These are phyloP conservation scores for Epichloe festucae DNA, from an alignment of 2,329 filamentous ascomycete genomes.

Conservation along the genomic window DNA sequence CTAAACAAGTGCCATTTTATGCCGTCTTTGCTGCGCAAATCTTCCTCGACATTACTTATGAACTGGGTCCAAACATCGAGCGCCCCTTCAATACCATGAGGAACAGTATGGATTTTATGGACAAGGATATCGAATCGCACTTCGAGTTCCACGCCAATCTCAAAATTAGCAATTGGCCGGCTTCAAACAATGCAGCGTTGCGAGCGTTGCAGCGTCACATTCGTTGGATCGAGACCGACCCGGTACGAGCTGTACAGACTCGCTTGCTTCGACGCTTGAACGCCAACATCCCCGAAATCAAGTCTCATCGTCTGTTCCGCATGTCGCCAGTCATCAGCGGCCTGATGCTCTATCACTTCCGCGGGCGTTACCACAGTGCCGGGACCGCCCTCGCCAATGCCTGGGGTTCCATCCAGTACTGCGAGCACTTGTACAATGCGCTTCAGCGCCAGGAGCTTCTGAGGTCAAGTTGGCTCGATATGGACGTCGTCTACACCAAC, in stretches of 20 bases:
- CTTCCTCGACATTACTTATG: conserved; percentile 28
- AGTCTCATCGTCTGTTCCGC: conserved; percentile 17
- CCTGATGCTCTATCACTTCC: conserved; percentile 23
- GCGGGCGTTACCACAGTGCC: conserved; percentile 17
- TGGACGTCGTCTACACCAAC: conserved; percentile 20
- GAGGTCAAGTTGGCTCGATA: conserved; percentile 23
- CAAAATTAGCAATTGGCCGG: conserved; percentile 16
- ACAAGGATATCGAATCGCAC: not conserved
- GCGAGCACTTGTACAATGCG: conserved; percentile 29
- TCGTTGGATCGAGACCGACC: not conserved
- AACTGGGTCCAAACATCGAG: conserved; percentile 11
- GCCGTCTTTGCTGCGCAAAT: conserved; percentile 27
- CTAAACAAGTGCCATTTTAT: conserved; percentile 19
- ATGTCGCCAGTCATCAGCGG: conserved; percentile 26
- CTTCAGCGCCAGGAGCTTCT: not conserved
- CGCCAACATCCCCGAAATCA: not conserved
- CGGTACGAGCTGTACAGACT: not conserved
- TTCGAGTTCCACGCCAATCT: conserved; percentile 18
- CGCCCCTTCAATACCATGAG: conserved; percentile 4
- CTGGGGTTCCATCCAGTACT: conserved; percentile 26
- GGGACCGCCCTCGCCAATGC: conserved; percentile 22
- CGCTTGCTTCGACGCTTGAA: not conserved
- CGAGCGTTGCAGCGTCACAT: conserved; percentile 5
- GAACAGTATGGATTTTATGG: not conserved
- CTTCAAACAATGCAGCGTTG: not conserved